Base-by-base conservation (phyloP, 441 rosid species). In the Gossypium davidsonii region DNA sequence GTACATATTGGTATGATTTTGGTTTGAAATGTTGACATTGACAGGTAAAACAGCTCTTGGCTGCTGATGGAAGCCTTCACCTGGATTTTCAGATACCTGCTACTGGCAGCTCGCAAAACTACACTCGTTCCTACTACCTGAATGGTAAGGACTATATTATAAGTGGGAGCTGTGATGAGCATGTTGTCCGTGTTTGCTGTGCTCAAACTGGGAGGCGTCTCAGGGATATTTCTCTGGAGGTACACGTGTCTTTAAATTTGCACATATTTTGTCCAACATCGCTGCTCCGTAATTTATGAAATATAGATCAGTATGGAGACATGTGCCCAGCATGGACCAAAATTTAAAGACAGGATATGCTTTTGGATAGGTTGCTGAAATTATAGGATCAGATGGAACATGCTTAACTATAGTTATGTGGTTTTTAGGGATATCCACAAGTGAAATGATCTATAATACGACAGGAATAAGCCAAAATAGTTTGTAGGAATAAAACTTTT, bases 181-280 rank as follows among this genome's bases (percentile, higher is more conserved):
- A 86, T 64, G 83, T 90, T 60, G 88, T 92, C 57, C 99, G 92
- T 53, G 83, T 94, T 74, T 91, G 96, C 76, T 94, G 98, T 80
- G 96, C 99, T 71, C 97, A 90, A 86, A 94, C 99, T 48, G 99
- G 99, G 80, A 87, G 92, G 78, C 98, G 99, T 58, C 93, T 94
- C 63, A 89, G 88, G 80, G 99, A 94, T 78, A 78, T 94, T 74
- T 86, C 90, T 72, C 81, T 94, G 83, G 98, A 91, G 99, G 99
- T 93, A 84, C 63, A 42, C 23, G 9, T 7, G 11, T 66, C 52
- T 72, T 71, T 26, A 75, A 37, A 6, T 70, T 66, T 26, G 73
- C n/a, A 25, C 72, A 28, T 49, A 28, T 55, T 23, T n/a, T 57
- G 3, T 37, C 18, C 20, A 10, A 2, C 53, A 15, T 48, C 59